Base-by-base conservation (phyloP, 2,329 filamentous ascomycete species). In the Orbilia javanica region DNA sequence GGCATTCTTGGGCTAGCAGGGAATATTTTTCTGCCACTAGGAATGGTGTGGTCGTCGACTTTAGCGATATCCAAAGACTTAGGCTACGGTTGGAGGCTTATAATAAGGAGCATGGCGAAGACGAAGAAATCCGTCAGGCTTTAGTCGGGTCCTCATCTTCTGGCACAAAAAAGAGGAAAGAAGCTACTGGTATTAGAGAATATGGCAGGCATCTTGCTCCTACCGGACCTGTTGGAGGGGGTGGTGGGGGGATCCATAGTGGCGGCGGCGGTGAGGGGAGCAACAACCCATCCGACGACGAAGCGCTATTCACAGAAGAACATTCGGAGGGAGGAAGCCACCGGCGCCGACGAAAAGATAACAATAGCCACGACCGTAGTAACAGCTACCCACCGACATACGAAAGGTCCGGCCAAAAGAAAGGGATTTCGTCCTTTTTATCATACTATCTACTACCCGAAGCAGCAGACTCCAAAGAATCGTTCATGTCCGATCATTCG, bases 1-100 rank as follows among this genome's bases (percentile, higher is more conserved):
- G 62, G 62, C 75, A 79, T 65, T 79, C 75, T n/a, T 79, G 75
- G 75, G 75, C 69, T 13, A 79, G 75, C 46, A 68, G 68, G 22
- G 75, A 79, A 50, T 79, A 73, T 57, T 79, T 79, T 60, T 73
- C 67, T 22, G 60, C 73, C n/a, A 79, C 29, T n/a, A 69, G 75
- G 34, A 36, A 55, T 6, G 68, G 68, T 13, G 53, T 79, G 20
- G 75, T 79, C 1, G 75, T 79, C 5, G 75, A 79, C 34, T 73
- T 79, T 48, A 79, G 75, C 68, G 75, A 79, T 29, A 73, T 79
- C 55, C 44, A 79, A 29, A 34, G 20, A 7, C 20, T 79, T 34
- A 52, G 75, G 27, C 29, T 66, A 5, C 52, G 75, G 11, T 42
- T 79, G 6, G 75, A 72, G 46, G 75, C 75, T 11, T 72, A 79